Evolutionary conservation across 257 asterid species (phyloP), one percentile per base, ranked within the genome.

Genomic region (Ilex asprella): DNA sequence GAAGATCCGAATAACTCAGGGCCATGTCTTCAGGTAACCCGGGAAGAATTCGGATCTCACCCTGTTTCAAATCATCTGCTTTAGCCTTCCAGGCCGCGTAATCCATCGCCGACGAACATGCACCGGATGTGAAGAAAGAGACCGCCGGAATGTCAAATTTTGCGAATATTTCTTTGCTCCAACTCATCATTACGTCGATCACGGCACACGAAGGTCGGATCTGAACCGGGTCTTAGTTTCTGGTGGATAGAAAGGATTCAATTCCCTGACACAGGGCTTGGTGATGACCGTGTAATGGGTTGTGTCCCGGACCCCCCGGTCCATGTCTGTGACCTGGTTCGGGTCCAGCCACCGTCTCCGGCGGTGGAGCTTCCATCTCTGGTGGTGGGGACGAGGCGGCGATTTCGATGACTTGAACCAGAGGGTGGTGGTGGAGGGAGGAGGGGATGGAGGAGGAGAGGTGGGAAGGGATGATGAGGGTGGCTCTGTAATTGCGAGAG

Each of bases 181-280:
- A 79, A 63, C 84, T 75, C 89, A 86, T 86, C 97, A 89, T 81
- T 47, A 81, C 79, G 56, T 89, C 97, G 65, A 86, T 65, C 54
- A 86, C 84, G 3, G 75, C 93, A 56, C 86, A 83, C 31, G 68
- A 64, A 55, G 88, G 86, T 58, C 72, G 70, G 67, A 30, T 31
- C 66, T 12, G 60, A 21, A 68, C 74, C 56, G 76, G 27, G 10
- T 74, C 67, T 44, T 30, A 12, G 57, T 67, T 76, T 64, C 82
- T 78, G 8, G 51, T 58, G 0, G 72, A 49, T 50, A 89, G 74
- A 32, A 82, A 70, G 1, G 72, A 31, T 63, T 89, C 82, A 5
- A 84, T 78, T 43, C 89, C 94, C 5, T 58, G 55, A 0, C 81
- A 81, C 70, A 86, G 60, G 29, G 73, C 59, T 10, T 64, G 74